A percentile compares a stretch with the other conserved stretches of the same genome.
phyloP scores from a whole-genome alignment of 257 asterid species.

The Penstemon newberryi region DNA sequence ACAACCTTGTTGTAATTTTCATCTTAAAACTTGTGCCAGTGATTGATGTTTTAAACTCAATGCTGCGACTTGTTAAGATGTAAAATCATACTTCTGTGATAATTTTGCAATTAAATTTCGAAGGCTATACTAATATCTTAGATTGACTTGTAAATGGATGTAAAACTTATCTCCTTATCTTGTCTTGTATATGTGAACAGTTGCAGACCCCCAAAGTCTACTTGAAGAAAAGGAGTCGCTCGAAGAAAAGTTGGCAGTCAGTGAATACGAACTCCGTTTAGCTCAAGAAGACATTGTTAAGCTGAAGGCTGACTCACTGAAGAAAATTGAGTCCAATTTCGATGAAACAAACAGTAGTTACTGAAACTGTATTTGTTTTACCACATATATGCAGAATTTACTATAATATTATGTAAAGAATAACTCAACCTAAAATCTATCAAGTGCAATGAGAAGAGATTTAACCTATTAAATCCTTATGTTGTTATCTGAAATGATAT shows the following conservation, averaged over 20 bases:
- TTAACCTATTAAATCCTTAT: constrained; percentile 17
- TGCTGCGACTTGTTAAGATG: constrained; percentile 19
- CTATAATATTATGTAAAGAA: constrained; percentile 19
- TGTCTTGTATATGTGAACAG: constrained; percentile 47
- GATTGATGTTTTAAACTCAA: constrained; percentile 11
- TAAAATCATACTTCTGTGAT: constrained; percentile 8
- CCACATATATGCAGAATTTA: neutral
- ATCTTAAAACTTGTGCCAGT: constrained; percentile 17
- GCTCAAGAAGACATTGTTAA: constrained; percentile 82
- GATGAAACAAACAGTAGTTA: constrained; percentile 53
- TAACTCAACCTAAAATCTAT: neutral
- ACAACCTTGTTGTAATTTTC: constrained; percentile 6
- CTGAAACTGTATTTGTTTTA: constrained; percentile 20
- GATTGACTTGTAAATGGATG: constrained; percentile 12
- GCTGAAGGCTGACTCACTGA: constrained; percentile 74
- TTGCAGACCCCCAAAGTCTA: constrained; percentile 89
- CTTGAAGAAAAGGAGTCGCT: constrained; percentile 83
- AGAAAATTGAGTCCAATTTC: constrained; percentile 48
- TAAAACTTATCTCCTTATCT: constrained; percentile 15
- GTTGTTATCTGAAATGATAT: constrained; percentile 22
- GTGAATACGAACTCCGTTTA: constrained; percentile 93
- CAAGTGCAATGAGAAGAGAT: constrained; percentile 15
- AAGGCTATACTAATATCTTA: constrained; percentile 20
- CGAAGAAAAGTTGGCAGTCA: constrained; percentile 85
- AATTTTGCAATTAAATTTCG: constrained; percentile 7